phyloP scores from a whole-genome alignment of 169 alveolate genomes.

The Toxoplasma gondii region DNA sequence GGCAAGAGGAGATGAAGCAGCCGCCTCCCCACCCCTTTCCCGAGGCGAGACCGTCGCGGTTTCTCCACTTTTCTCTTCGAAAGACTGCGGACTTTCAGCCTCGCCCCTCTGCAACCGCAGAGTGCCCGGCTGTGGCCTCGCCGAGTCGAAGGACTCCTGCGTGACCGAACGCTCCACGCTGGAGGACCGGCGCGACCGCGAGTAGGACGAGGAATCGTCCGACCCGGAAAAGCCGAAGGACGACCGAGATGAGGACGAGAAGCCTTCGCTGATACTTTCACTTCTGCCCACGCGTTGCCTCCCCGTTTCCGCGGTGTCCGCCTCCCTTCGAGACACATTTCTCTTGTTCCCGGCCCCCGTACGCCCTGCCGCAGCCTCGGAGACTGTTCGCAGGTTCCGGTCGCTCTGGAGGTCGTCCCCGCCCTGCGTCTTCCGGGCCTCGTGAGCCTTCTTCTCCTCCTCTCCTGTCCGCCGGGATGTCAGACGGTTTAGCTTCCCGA shows the following conservation, averaged over 20 bases:
- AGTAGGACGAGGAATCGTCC: neutral
- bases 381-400: neutral
- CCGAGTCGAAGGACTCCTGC: too few relatives aligned
- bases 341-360: neutral
- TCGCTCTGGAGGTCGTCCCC: neutral
- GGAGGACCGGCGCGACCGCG: neutral
- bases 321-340: neutral
- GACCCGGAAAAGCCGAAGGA: neutral
- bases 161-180: too few relatives aligned
- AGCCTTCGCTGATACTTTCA: neutral
- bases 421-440: neutral
- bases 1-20: too few relatives aligned
- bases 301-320: neutral
- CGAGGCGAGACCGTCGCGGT: neutral
- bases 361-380: neutral
- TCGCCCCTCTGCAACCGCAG: too few relatives aligned
- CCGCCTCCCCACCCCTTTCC: neutral
- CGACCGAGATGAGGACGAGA: neutral
- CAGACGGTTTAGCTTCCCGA: slow-evolving; percentile 6
- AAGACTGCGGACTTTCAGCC: too few relatives aligned
- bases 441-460: neutral
- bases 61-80: too few relatives aligned
- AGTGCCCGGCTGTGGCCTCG: too few relatives aligned
- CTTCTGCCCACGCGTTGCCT: neutral
- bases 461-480: neutral